These are phyloP conservation scores for Syncephalis plumigaleata DNA, from an alignment of 371 early-diverging fungal species.

Conservation along the genomic window DNA sequence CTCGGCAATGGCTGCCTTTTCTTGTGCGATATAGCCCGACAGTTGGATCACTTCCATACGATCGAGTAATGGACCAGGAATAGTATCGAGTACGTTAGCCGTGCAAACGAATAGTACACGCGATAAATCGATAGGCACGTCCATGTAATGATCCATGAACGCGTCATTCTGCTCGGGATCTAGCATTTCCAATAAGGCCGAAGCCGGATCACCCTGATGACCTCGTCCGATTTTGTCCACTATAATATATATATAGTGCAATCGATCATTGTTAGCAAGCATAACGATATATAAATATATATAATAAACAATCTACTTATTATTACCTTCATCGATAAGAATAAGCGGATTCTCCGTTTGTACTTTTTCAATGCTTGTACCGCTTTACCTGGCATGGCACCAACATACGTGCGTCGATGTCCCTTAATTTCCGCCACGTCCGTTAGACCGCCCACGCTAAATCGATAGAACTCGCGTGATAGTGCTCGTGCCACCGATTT, in stretches of 20 bases:
- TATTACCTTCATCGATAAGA: slow-evolving; percentile 77
- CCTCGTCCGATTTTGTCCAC: slow-evolving; percentile 94
- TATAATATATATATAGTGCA: slow-evolving; percentile 7
- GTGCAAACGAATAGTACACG: slow-evolving; percentile 96
- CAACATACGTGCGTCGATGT: slow-evolving; percentile 95
- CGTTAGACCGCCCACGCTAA: slow-evolving; percentile 90
- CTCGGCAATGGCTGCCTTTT: slow-evolving; percentile 89
- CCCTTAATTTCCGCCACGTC: slow-evolving; percentile 98
- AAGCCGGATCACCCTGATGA: slow-evolving; percentile 92
- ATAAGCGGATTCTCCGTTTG: slow-evolving; percentile 94
- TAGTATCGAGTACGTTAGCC: slow-evolving; percentile 88
- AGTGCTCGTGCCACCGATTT: slow-evolving; percentile 91
- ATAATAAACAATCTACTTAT: too few relatives aligned
- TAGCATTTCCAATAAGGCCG: slow-evolving; percentile 85
- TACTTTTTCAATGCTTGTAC: slow-evolving; percentile 91
- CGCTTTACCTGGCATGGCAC: slow-evolving; percentile 99
- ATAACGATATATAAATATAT: too few relatives aligned
- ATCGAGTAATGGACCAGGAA: slow-evolving; percentile 90
- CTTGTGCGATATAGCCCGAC: slow-evolving; percentile 91
- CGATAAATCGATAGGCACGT: slow-evolving; percentile 90
- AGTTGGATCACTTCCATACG: slow-evolving; percentile 95
- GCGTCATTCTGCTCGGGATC: slow-evolving; percentile 94
- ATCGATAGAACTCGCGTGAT: slow-evolving; percentile 85
- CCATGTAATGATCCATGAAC: slow-evolving; percentile 97
- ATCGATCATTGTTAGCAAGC: too few relatives aligned